Conservation (phyloP, 2,329 filamentous ascomycete genomes). For the Pseudocercospora ulei region DNA sequence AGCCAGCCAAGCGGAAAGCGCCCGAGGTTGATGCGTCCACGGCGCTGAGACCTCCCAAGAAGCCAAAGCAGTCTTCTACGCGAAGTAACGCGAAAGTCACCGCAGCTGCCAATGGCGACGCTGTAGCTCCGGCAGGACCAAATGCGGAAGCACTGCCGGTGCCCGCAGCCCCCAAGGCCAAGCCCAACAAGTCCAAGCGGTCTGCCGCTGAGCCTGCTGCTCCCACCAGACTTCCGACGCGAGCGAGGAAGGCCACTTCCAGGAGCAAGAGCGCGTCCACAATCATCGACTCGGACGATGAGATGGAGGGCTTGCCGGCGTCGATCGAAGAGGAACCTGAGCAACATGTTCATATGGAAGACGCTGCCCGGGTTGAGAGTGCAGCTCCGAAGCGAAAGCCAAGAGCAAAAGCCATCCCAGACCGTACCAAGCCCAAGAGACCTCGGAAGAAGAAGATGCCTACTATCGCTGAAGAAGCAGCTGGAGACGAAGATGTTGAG, state of each 20-base stretch:
- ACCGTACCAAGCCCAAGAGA: constrained; percentile 17
- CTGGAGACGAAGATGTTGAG: constrained; percentile 1
- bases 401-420: constrained; percentile 7
- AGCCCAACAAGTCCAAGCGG: constrained; percentile 1
- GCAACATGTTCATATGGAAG: constrained; percentile 4
- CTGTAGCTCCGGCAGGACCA: constrained; percentile 2
- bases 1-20: constrained; percentile 9
- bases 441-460: constrained; percentile 13
- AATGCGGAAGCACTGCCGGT: constrained; percentile 1
- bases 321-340: neutral
- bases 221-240: constrained; percentile 8
- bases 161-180: constrained; percentile 6
- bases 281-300: constrained; percentile 21
- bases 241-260: constrained; percentile 11
- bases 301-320: constrained; percentile 11
- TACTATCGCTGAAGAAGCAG: constrained; percentile 11
- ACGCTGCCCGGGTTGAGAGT: constrained; percentile 4
- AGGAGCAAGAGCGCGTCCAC: constrained; percentile 18
- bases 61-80: constrained; percentile 21
- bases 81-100: constrained; percentile 23
- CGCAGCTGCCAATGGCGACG: constrained; percentile 18
- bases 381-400: constrained; percentile 9
- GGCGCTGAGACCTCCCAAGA: constrained; percentile 19
- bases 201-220: constrained; percentile 7
- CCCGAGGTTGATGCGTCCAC: constrained; percentile 6